Conservation (phyloP, 1,284 basidiomycete species). For the Agroathelia rolfsii region DNA sequence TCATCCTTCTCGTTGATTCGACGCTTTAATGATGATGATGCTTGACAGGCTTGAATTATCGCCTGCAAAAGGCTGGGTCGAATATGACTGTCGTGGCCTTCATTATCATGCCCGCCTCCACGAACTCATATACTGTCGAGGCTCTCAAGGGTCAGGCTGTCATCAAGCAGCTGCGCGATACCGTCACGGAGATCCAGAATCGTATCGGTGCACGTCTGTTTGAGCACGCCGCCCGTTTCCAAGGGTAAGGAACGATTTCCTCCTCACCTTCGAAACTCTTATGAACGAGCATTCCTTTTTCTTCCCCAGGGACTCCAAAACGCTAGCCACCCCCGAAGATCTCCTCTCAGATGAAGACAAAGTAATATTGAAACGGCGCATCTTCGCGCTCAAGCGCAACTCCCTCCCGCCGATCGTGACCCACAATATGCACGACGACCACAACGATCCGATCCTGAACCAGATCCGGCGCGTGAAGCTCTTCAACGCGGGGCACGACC, state of each 20-base stretch:
- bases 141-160: slow-evolving; percentile 98
- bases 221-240: slow-evolving; percentile 88
- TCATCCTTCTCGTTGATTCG: background rate
- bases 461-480: slow-evolving; percentile 90
- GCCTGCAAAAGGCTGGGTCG: slow-evolving; percentile 72
- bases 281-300: too few relatives aligned
- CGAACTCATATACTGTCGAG: slow-evolving; percentile 95
- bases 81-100: slow-evolving; percentile 90
- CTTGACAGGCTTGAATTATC: slow-evolving; percentile 66
- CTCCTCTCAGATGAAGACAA: slow-evolving; percentile 89
- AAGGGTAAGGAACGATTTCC: slow-evolving; percentile 68
- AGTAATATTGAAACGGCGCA: slow-evolving; percentile 91
- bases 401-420: slow-evolving; percentile 89
- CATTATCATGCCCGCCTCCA: slow-evolving; percentile 97
- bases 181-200: slow-evolving; percentile 90
- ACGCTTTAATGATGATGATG: slow-evolving; percentile 7
- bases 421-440: slow-evolving; percentile 96
- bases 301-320: slow-evolving; percentile 55
- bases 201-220: slow-evolving; percentile 87
- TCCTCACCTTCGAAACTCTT: too few relatives aligned
- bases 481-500: slow-evolving; percentile 77
- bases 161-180: slow-evolving; percentile 91
- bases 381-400: slow-evolving; percentile 92
- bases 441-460: slow-evolving; percentile 86
- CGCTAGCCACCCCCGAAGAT: slow-evolving; percentile 63